Percentiles rank a stretch among this genome's conserved stretches.
These are phyloP conservation scores for Yamadazyma triangularis DNA, from an alignment of 1,139 yeast genomes.

Conservation along the genomic window DNA sequence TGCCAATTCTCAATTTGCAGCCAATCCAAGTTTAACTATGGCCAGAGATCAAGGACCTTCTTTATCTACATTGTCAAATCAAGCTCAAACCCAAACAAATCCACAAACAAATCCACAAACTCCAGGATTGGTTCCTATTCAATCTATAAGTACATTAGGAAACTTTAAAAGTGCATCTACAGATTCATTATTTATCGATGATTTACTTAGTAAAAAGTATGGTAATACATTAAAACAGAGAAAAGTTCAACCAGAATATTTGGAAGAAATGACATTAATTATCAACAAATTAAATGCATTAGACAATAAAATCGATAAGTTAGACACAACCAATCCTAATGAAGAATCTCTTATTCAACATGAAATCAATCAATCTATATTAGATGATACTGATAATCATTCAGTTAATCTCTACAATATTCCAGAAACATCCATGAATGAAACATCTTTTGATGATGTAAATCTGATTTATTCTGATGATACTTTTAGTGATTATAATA, in stretches of 20 bases:
- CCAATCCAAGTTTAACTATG: no score
- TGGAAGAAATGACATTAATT: slow-evolving; percentile 7
- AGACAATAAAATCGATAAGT: slow-evolving; percentile 10
- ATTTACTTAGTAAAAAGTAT: slow-evolving; percentile 22
- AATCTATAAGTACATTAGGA: slow-evolving; percentile 27
- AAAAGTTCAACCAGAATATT: slow-evolving; percentile 10
- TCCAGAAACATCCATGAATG: slow-evolving; percentile 18
- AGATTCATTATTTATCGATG: slow-evolving; percentile 32
- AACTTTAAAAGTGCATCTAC: slow-evolving; percentile 33
- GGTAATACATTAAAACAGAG: slow-evolving; percentile 14
- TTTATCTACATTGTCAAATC: no score
- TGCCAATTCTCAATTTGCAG: slow-evolving; percentile 13
- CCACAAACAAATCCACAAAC: slow-evolving; percentile 7
- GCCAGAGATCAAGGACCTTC: no score
- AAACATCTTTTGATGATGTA: slow-evolving; percentile 15
- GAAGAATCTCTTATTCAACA: neutral
- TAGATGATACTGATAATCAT: slow-evolving; percentile 11
- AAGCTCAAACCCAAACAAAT: slow-evolving; percentile 3
- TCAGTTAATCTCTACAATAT: slow-evolving; percentile 18
- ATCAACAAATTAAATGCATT: slow-evolving; percentile 9
- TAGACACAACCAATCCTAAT: slow-evolving; percentile 2
- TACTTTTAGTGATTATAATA: slow-evolving; percentile 6
- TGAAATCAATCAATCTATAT: slow-evolving; percentile 8
- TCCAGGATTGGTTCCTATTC: slow-evolving; percentile 14
- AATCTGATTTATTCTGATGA: slow-evolving; percentile 17